These are phyloP conservation scores for Fagopyrum tataricum DNA, from an alignment of 148 eudicot genomes.

Conservation along the genomic window DNA sequence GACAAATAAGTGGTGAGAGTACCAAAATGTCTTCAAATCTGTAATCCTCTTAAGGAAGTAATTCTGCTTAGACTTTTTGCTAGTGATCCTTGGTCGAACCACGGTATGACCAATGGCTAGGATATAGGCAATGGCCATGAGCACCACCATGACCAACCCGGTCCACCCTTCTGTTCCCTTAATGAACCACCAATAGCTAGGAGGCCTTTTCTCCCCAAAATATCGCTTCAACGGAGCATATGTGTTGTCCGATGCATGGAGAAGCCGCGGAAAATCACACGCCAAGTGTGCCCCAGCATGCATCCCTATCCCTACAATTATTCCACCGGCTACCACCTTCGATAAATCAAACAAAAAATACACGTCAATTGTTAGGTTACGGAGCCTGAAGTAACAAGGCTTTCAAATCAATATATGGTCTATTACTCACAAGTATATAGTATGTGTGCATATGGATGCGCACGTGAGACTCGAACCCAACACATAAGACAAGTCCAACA, in stretches of 20 bases:
- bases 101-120: conserved; percentile 29
- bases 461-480: too few species aligned
- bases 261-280: conserved; percentile 46
- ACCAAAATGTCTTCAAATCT: conserved; percentile 18
- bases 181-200: conserved; percentile 43
- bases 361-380: too few species aligned
- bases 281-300: conserved; percentile 37
- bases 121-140: conserved; percentile 40
- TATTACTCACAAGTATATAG: too few species aligned
- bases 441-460: too few species aligned
- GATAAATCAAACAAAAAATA: too few species aligned
- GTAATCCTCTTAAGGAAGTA: conserved; percentile 32
- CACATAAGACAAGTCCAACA: too few species aligned
- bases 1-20: conserved; percentile 51
- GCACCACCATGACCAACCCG: conserved; percentile 36
- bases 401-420: too few species aligned
- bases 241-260: conserved; percentile 37
- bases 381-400: too few species aligned
- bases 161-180: conserved; percentile 51
- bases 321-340: conserved; percentile 33
- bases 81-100: conserved; percentile 21
- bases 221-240: conserved; percentile 29
- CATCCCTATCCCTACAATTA: conserved; percentile 35
- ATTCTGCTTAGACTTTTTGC: conserved; percentile 31
- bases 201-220: conserved; percentile 28